Conservation (phyloP, 192 early-diverging fungal species). For the Rhizophagus clarus region DNA sequence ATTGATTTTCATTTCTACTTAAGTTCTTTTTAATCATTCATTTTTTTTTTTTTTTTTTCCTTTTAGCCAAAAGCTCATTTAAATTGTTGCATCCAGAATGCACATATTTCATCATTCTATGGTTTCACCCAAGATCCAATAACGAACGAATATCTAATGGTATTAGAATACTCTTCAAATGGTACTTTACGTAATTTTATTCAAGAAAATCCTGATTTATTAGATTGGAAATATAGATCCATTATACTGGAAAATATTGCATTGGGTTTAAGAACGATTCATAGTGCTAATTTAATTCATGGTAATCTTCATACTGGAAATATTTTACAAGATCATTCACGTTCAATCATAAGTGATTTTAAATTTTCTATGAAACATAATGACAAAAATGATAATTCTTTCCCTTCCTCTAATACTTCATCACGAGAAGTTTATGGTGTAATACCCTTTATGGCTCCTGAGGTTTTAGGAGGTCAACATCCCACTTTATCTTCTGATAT, state of each 20-base stretch:
- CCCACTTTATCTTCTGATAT: constrained; percentile 42
- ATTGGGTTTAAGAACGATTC: constrained; percentile 42
- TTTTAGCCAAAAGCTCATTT: background rate
- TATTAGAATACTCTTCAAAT: constrained; percentile 37
- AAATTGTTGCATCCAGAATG: background rate
- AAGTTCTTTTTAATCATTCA: background rate
- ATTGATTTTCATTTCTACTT: no score
- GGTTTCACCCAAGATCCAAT: constrained; percentile 16
- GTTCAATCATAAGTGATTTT: constrained; percentile 35
- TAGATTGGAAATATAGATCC: constrained; percentile 35
- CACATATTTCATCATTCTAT: background rate
- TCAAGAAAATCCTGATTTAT: constrained; percentile 28
- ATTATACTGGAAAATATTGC: constrained; percentile 36
- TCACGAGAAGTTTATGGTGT: constrained; percentile 29
- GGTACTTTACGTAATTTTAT: constrained; percentile 42
- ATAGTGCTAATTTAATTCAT: constrained; percentile 40
- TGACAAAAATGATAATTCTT: background rate
- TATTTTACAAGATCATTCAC: background rate
- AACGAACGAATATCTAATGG: constrained; percentile 38
- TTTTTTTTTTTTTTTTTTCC: background rate
- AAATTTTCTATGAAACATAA: constrained; percentile 25
- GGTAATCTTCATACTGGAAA: constrained; percentile 37
- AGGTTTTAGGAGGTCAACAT: constrained; percentile 35
- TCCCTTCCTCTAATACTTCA: no score
- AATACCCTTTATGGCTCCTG: constrained; percentile 45